A percentile compares a stretch with the other conserved stretches of the same genome.
Evolutionary conservation across 371 early-diverging fungal species (phyloP).

Genomic region (Rhizopus stolonifer): DNA sequence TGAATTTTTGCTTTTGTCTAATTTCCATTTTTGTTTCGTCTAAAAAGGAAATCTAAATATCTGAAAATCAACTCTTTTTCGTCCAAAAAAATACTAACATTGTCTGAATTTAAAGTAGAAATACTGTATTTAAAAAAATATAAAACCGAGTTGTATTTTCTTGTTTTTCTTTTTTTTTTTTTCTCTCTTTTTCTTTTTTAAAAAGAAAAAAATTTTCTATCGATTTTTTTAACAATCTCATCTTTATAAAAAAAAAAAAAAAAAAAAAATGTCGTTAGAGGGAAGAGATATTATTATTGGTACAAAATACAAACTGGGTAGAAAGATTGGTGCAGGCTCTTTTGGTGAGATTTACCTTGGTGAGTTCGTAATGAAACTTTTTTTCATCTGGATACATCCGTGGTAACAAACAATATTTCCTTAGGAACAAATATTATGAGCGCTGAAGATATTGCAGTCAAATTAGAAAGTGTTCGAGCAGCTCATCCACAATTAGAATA

Average conservation of each 20-base stretch:
- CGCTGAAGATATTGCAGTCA: constrained; percentile 95
- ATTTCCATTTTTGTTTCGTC: too few species aligned
- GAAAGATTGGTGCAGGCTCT: constrained; percentile 98
- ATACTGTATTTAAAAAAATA: too few species aligned
- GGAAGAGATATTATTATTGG: constrained; percentile 59
- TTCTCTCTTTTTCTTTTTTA: constrained; percentile 5
- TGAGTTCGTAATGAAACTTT: constrained; percentile 26
- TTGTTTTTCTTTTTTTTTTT: neutral
- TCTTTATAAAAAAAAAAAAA: constrained; percentile 6
- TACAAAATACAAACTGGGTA: constrained; percentile 90
- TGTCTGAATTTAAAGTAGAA: too few species aligned
- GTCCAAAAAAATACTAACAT: too few species aligned
- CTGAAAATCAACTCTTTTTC: too few species aligned
- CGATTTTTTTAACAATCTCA: neutral
- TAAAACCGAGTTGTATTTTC: too few species aligned
- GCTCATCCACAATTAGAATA: constrained; percentile 97
- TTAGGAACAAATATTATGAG: constrained; percentile 89
- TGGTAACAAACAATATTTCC: neutral
- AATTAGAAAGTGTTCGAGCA: constrained; percentile 89
- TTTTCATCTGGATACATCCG: constrained; percentile 1
- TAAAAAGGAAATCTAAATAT: too few species aligned
- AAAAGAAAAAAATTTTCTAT: neutral
- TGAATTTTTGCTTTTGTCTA: too few species aligned
- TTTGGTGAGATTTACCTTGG: constrained; percentile 99
- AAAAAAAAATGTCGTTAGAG: constrained; percentile 40